Base-by-base conservation (phyloP, 352 stramenopile species). In the Phytophthora litchii region DNA sequence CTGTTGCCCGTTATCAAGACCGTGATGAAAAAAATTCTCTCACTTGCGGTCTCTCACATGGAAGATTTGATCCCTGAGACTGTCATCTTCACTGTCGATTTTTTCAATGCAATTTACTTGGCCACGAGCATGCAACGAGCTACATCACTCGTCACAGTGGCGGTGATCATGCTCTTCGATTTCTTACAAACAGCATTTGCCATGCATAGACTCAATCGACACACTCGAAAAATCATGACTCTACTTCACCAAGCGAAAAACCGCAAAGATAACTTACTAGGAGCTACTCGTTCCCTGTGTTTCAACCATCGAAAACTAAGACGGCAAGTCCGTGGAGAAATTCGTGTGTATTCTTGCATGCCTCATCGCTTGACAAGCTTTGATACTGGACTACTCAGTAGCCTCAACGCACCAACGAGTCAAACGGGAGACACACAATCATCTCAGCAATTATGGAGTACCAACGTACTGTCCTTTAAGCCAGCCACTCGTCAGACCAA, bases 101-200 rank as follows among this genome's bases (percentile, higher is more conserved):
- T 60, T 32, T 60, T 60, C 42, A 60, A 60, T 16, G 42, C 61
- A 5, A 6, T 65, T 14, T 65, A 59, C 31, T 10, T 70, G 17
- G 48, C 54, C 3, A 54, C 27, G 1, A 48, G 29, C 13, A 65
- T 70, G 61, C 54, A 70, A 41, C 36, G 9, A 1, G n/a, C 51
- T 1, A 50, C 54, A 0, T 64, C 60, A 10, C n/a, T n/a, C 10
- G 21, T 25, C 11, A 47, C 43, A 3, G 21, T 60, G 7, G 11
- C 20, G 10, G 23, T 40, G n/a, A 40, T 73, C 3, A 58, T 72
- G 17, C 17, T 37, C 12, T 16, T 68, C 10, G 54, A 70, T 21
- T 46, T 60, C 4, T 4, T 16, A 2, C 49, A 41, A 20, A 49
- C 37, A 17, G 25, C 12, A 1, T 13, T 57, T 29, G 16, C 19